These are phyloP conservation scores for Camellia lanceoleosa DNA, from an alignment of 148 eudicot species.

Conservation along the genomic window DNA sequence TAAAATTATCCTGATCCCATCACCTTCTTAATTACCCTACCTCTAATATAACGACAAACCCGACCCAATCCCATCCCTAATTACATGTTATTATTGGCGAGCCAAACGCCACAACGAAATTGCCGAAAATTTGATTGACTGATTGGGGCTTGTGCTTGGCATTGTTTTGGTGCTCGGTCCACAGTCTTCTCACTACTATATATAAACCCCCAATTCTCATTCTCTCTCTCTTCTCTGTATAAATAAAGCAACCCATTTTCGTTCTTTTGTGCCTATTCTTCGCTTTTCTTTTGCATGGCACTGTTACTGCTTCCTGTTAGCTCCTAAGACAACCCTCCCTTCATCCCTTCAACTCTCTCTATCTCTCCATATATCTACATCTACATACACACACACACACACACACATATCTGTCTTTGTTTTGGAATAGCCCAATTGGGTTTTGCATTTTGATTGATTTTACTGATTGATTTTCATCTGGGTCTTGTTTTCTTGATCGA, in stretches of 20 bases:
- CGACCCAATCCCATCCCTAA: no score
- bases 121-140: no score
- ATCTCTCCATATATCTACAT: background rate
- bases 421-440: background rate
- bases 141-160: no score
- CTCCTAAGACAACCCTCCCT: constrained; percentile 11
- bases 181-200: no score
- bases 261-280: constrained; percentile 23
- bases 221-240: background rate
- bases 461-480: background rate
- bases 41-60: no score
- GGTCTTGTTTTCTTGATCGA: constrained; percentile 13
- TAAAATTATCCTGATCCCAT: no score
- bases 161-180: no score
- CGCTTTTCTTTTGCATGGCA: constrained; percentile 36
- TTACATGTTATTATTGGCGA: no score
- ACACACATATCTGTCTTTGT: background rate
- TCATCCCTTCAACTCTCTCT: background rate
- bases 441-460: background rate
- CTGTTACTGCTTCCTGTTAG: constrained; percentile 25
- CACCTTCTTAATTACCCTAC: no score
- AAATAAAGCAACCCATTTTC: background rate
- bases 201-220: background rate
- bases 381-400: background rate
- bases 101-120: no score